Base-by-base conservation (phyloP, 345 rosid genomes). In the Nasturtium officinale region DNA sequence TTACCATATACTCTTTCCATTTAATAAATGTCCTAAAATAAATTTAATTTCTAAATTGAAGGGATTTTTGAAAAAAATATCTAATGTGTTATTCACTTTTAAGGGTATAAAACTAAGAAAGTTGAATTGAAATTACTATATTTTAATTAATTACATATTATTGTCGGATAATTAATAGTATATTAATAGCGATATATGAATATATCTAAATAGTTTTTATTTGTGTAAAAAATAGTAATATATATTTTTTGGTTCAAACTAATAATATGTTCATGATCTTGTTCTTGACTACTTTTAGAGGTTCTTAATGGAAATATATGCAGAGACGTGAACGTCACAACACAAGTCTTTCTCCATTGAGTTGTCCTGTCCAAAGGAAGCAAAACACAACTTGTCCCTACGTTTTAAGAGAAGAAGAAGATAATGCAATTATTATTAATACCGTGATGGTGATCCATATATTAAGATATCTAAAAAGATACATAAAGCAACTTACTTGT, bases 301-400 rank as follows among this genome's bases (percentile, higher is more conserved):
- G 11, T 56, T 80, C 75, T 82, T 79, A 29, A 85, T 42, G 26
- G 81, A 80, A 5, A 76, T 48, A 68, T 89, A 91, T 17, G 91
- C 92, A 38, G 91, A 87, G 74, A 86, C 58, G 60, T 89, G 92
- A 73, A 84, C 18, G 37, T 91, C 86, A 56, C 50, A 73, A 21
- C 71, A 73, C 42, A 65, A 87, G 79, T 90, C 92, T 76, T 74
- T 76, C 8, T 61, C 71, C 97, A 89, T 90, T 71, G 86, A 78
- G 65, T 54, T 71, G 57, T 87, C 85, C 60, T 85, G 77, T 48
- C 89, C 95, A 76, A 15, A 78, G 29, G 97, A 86, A 78, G 90
- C 71, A 26, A 85, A 79, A 76, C 72, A 73, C 80, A 91, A 67
- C 67, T 91, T 91, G 67, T 89, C 90, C 83, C 97, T 91, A 58